Percentiles rank a stretch among this genome's conserved stretches.
These are phyloP conservation scores for Angomonas deanei DNA, from an alignment of 208 protist genomes.

Conservation along the genomic window DNA sequence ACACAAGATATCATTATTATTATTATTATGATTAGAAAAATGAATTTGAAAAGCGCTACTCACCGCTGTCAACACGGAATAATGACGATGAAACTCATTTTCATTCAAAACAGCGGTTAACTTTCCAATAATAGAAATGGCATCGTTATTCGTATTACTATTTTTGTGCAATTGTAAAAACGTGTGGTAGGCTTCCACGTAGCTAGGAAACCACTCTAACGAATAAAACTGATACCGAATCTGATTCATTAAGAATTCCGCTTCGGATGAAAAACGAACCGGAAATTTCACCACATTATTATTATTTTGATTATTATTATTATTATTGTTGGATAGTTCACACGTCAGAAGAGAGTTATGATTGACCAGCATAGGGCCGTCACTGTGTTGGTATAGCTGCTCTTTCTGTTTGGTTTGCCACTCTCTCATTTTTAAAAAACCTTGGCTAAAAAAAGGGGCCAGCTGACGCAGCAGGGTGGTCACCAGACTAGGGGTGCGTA, in stretches of 20 bases:
- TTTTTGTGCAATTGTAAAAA: constrained; percentile 24
- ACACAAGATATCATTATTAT: neutral
- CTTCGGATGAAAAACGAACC: constrained; percentile 47
- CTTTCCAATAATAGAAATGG: neutral
- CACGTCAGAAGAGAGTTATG: neutral
- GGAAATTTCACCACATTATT: neutral
- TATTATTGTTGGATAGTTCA: neutral
- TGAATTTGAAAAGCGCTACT: neutral
- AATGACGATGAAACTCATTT: neutral
- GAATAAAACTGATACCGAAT: constrained; percentile 81
- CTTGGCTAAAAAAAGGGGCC: constrained; percentile 37
- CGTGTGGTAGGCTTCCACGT: constrained; percentile 62
- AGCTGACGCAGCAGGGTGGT: constrained; percentile 63
- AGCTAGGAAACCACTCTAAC: constrained; percentile 65
- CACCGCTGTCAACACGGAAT: neutral
- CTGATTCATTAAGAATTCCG: constrained; percentile 45
- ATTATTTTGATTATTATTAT: neutral
- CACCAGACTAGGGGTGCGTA: constrained; percentile 54
- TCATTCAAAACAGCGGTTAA: neutral
- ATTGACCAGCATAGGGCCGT: too few relatives aligned
- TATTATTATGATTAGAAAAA: neutral
- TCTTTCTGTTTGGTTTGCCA: neutral
- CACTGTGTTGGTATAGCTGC: neutral
- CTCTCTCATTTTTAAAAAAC: neutral
- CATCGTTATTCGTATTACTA: neutral